Percentiles rank a stretch among this genome's conserved stretches.
Evolutionary conservation across 129 eudicot species (phyloP).

Genomic region (Tagetes patula): DNA sequence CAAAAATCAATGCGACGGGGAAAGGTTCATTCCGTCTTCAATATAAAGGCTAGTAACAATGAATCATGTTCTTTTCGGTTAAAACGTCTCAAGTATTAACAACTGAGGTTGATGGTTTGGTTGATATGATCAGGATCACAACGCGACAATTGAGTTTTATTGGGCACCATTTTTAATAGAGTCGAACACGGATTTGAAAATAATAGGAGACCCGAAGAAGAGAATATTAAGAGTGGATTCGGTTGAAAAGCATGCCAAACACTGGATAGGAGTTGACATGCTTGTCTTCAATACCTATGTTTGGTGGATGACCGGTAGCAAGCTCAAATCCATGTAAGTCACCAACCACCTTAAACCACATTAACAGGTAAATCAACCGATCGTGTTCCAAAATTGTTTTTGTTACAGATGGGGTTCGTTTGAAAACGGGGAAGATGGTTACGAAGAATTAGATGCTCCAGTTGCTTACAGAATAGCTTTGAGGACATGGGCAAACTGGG

Average conservation of each 20-base stretch:
- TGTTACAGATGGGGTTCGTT: slow-evolving; percentile 78
- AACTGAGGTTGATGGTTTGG: neutral
- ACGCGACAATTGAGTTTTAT: slow-evolving; percentile 90
- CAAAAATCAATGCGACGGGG: slow-evolving; percentile 83
- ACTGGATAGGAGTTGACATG: slow-evolving; percentile 78
- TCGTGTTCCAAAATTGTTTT: no score
- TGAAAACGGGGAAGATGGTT: slow-evolving; percentile 90
- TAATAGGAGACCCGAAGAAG: slow-evolving; percentile 75
- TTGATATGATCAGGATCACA: slow-evolving; percentile 56
- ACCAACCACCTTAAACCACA: neutral
- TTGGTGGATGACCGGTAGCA: slow-evolving; percentile 97
- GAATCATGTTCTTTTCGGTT: no score
- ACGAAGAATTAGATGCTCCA: slow-evolving; percentile 69
- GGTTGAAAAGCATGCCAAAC: slow-evolving; percentile 68
- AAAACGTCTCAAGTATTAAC: no score
- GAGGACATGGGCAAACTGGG: slow-evolving; percentile 99
- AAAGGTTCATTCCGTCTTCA: slow-evolving; percentile 71
- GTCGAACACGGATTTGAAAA: slow-evolving; percentile 65
- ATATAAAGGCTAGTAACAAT: slow-evolving; percentile 50
- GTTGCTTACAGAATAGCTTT: slow-evolving; percentile 77
- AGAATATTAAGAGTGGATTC: slow-evolving; percentile 87
- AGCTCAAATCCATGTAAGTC: slow-evolving; percentile 75
- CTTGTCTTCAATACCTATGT: slow-evolving; percentile 91
- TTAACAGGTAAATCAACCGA: no score
- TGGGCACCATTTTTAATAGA: slow-evolving; percentile 93